Evolutionary conservation across 495 filamentous ascomycete genomes (phyloP).

Genomic region (Tuber melanosporum): DNA sequence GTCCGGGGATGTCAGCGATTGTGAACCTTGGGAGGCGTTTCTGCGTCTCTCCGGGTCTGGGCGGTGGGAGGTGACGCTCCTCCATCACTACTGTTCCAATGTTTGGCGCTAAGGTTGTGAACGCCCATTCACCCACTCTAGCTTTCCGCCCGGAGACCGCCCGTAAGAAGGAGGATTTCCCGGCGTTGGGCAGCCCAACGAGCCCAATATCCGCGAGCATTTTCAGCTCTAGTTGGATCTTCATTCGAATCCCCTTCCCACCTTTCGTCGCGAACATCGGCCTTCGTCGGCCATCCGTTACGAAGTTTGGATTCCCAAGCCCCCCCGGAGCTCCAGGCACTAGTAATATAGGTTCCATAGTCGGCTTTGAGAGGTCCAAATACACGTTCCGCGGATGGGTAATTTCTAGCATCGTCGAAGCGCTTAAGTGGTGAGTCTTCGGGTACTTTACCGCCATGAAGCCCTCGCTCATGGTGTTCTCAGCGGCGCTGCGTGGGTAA

Average conservation of each 20-base stretch:
- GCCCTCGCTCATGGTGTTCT: slow-evolving; percentile 30
- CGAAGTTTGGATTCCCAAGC: slow-evolving; percentile 88
- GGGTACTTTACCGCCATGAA: slow-evolving; percentile 37
- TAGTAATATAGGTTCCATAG: slow-evolving; percentile 78
- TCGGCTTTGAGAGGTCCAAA: slow-evolving; percentile 74
- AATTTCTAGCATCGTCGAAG: slow-evolving; percentile 42
- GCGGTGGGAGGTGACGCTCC: slow-evolving; percentile 60
- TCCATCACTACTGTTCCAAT: slow-evolving; percentile 93
- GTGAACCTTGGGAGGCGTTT: slow-evolving; percentile 64
- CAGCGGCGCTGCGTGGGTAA: slow-evolving; percentile 55
- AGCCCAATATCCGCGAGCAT: slow-evolving; percentile 89
- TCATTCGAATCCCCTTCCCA: slow-evolving; percentile 66
- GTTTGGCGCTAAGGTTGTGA: slow-evolving; percentile 88
- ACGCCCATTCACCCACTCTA: slow-evolving; percentile 89
- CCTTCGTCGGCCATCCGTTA: slow-evolving; percentile 57
- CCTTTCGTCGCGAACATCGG: slow-evolving; percentile 87
- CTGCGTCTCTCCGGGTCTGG: slow-evolving; percentile 42
- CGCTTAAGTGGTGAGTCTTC: slow-evolving; percentile 33
- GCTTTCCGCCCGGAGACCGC: slow-evolving; percentile 78
- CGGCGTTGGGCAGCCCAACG: slow-evolving; percentile 91
- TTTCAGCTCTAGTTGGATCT: slow-evolving; percentile 86
- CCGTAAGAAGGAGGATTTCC: slow-evolving; percentile 87
- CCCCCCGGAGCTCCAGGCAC: slow-evolving; percentile 83
- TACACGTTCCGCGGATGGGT: slow-evolving; percentile 54
- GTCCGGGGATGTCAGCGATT: slow-evolving; percentile 89